Percentiles rank a stretch among this genome's conserved stretches.
These are phyloP conservation scores for Malassezia caprae DNA, from an alignment of 1,284 basidiomycete genomes.

Conservation along the genomic window DNA sequence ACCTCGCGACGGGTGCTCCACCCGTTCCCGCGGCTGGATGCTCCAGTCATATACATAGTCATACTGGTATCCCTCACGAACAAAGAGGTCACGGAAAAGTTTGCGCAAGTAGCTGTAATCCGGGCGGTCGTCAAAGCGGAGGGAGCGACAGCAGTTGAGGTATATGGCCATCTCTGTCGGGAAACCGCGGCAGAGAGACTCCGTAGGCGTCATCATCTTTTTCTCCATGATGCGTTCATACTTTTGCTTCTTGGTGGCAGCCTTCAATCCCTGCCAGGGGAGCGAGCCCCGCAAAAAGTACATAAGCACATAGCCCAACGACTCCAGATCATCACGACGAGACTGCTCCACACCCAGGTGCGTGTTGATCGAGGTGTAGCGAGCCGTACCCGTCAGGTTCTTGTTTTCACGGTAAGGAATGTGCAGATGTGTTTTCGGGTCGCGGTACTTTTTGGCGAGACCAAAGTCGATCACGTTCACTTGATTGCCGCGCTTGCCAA, in stretches of 20 bases:
- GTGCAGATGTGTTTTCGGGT: slow-evolving; percentile 97
- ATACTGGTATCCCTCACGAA: slow-evolving; percentile 49
- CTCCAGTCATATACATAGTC: slow-evolving; percentile 49
- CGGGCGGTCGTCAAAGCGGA: slow-evolving; percentile 49
- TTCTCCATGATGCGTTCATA: slow-evolving; percentile 50
- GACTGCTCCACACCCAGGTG: slow-evolving; percentile 70
- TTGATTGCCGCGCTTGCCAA: slow-evolving; percentile 97
- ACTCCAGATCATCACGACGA: slow-evolving; percentile 47
- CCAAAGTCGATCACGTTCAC: slow-evolving; percentile 99
- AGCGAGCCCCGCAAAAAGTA: slow-evolving; percentile 48
- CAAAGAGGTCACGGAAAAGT: slow-evolving; percentile 50
- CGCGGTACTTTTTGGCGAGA: slow-evolving; percentile 97
- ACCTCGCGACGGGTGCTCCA: slow-evolving; percentile 26
- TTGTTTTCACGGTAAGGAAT: slow-evolving; percentile 99
- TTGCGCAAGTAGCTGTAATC: slow-evolving; percentile 49
- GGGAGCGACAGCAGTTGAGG: slow-evolving; percentile 49
- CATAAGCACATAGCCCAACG: slow-evolving; percentile 47
- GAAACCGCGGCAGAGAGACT: slow-evolving; percentile 48
- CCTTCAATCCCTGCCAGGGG: slow-evolving; percentile 48
- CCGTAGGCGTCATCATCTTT: slow-evolving; percentile 49
- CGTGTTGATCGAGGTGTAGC: slow-evolving; percentile 99
- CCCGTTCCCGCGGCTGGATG: slow-evolving; percentile 42
- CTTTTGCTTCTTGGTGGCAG: slow-evolving; percentile 49
- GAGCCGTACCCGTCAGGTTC: slow-evolving; percentile 95
- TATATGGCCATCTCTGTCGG: slow-evolving; percentile 49